Evolutionary conservation across 305 asterid genomes (phyloP).

Genomic region (Fraxinus albicans): DNA sequence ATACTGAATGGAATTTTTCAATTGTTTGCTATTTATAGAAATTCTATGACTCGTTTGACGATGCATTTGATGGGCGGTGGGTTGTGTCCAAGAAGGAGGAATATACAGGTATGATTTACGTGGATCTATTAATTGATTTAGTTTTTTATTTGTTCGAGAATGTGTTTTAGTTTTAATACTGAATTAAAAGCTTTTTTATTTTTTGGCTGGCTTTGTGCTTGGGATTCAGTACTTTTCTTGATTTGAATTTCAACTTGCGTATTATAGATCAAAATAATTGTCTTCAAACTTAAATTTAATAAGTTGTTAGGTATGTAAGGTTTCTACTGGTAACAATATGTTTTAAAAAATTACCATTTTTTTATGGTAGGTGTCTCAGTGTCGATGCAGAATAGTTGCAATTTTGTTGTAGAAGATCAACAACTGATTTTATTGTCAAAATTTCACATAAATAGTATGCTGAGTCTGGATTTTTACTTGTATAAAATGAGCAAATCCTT

Average conservation of each 20-base stretch:
- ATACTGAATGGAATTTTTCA: neutral
- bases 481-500: neutral
- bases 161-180: neutral
- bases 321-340: neutral
- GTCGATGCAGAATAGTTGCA: neutral
- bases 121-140: conserved; percentile 13
- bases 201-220: neutral
- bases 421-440: neutral
- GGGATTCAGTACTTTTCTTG: neutral
- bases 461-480: neutral
- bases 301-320: neutral
- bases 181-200: neutral
- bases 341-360: neutral
- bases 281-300: neutral
- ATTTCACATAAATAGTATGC: neutral
- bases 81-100: conserved; percentile 45
- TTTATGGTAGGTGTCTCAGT: neutral
- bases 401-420: neutral
- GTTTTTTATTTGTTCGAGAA: neutral
- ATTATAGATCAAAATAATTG: neutral
- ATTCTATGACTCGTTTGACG: conserved; percentile 49
- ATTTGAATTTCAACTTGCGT: neutral
- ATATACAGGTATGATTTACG: conserved; percentile 30
- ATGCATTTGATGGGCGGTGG: conserved; percentile 47
- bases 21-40: conserved; percentile 16